A percentile compares a stretch with the other conserved stretches of the same genome.
phyloP scores from a whole-genome alignment of 208 protist genomes.

The Dictyostelium gargantuum region DNA sequence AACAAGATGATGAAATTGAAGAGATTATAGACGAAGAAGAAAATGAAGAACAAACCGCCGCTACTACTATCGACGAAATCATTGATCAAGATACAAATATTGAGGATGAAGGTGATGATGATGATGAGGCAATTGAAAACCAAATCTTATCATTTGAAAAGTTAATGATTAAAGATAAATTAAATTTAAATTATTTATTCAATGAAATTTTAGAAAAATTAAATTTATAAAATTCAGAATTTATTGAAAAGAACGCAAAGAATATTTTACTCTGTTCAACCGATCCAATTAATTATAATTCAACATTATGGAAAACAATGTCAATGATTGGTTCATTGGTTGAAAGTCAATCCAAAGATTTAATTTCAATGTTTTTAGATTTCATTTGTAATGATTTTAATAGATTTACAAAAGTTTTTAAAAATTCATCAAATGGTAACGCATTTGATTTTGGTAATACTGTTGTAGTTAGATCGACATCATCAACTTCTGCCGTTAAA shows the following conservation, averaged over 20 bases:
- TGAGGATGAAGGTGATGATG: background rate
- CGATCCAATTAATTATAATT: background rate
- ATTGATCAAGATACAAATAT: background rate
- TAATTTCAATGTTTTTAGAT: slow-evolving; percentile 1
- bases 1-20: background rate
- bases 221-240: background rate
- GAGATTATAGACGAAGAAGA: slow-evolving; percentile 3
- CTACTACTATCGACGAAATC: background rate
- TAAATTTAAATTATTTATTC: background rate
- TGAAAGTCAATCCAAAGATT: background rate
- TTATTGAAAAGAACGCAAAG: background rate
- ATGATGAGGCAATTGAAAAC: background rate
- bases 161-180: background rate
- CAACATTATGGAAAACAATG: slow-evolving; percentile 20
- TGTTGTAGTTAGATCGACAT: background rate
- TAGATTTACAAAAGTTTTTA: background rate
- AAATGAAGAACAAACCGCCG: background rate
- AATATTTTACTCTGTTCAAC: slow-evolving; percentile 22
- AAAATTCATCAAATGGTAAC: background rate
- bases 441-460: background rate
- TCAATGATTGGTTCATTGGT: background rate
- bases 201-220: background rate
- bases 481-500: background rate
- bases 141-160: background rate
- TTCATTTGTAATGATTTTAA: background rate